A percentile compares a stretch with the other conserved stretches of the same genome.
Evolutionary conservation across 2,329 filamentous ascomycete species (phyloP).

Genomic region (Botryosphaeria dothidea): DNA sequence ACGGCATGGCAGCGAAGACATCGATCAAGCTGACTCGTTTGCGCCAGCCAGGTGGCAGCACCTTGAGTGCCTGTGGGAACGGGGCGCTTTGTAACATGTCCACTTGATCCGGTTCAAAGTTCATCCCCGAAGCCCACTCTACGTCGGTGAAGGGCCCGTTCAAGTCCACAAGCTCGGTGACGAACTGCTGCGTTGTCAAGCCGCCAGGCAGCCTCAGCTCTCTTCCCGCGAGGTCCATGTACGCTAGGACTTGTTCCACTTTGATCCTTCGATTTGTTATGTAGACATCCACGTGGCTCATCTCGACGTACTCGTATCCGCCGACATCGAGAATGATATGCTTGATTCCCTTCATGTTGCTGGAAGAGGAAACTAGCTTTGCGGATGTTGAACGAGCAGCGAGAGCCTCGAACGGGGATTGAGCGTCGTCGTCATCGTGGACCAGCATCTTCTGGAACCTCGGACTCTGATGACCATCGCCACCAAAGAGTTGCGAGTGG

Average conservation of each 20-base stretch:
- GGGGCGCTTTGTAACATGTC: background rate
- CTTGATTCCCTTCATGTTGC: background rate
- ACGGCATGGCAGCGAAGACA: background rate
- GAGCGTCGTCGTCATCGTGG: background rate
- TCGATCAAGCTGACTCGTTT: background rate
- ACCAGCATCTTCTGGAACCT: background rate
- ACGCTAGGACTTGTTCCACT: conserved; percentile 20
- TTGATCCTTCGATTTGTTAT: conserved; percentile 23
- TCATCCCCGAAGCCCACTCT: background rate
- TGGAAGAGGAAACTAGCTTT: background rate
- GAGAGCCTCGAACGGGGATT: background rate
- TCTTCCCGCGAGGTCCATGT: conserved; percentile 12
- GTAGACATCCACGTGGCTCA: conserved; percentile 24
- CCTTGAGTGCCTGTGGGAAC: background rate
- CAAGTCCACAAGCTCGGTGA: background rate
- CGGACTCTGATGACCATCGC: background rate
- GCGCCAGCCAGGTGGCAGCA: background rate
- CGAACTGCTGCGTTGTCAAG: background rate
- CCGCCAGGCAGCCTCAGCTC: background rate
- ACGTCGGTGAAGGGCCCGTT: background rate
- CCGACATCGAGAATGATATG: conserved; percentile 13
- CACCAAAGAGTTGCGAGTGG: background rate
- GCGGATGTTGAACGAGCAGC: background rate
- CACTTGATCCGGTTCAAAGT: background rate
- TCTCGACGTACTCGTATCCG: conserved; percentile 15